Conservation (phyloP, 164 flowering plant genomes). For the Tinospora cordifolia region DNA sequence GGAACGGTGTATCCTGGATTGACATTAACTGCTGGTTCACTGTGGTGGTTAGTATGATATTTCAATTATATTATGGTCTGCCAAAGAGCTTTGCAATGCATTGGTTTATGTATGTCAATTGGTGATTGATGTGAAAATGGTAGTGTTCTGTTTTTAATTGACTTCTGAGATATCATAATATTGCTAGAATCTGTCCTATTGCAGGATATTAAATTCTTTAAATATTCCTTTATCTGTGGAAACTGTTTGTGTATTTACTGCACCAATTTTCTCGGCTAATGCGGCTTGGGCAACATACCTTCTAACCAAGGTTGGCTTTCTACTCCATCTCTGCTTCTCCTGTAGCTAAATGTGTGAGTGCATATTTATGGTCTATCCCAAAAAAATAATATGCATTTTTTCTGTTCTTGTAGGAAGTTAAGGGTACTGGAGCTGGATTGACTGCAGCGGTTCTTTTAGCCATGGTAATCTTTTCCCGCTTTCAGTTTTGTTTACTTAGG, state of each 20-base stretch:
- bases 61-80: neutral
- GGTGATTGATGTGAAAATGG: neutral
- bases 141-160: neutral
- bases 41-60: conserved; percentile 65
- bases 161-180: neutral
- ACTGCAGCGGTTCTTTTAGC: conserved; percentile 90
- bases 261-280: conserved; percentile 89
- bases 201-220: conserved; percentile 72
- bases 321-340: neutral
- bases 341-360: neutral
- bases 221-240: conserved; percentile 99
- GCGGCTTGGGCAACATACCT: conserved; percentile 99
- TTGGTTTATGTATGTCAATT: neutral
- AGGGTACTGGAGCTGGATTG: conserved; percentile 93
- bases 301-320: conserved; percentile 69
- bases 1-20: conserved; percentile 99
- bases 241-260: conserved; percentile 98
- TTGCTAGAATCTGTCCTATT: conserved; percentile 12
- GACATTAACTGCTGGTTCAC: conserved; percentile 91
- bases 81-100: neutral
- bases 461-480: conserved; percentile 53
- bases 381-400: conserved; percentile 10
- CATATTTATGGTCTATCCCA: neutral
- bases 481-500: neutral
- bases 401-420: conserved; percentile 61